Evolutionary conservation across 345 rosid species (phyloP), one percentile per base, ranked within the genome.

Genomic region (Hibiscus trionum): DNA sequence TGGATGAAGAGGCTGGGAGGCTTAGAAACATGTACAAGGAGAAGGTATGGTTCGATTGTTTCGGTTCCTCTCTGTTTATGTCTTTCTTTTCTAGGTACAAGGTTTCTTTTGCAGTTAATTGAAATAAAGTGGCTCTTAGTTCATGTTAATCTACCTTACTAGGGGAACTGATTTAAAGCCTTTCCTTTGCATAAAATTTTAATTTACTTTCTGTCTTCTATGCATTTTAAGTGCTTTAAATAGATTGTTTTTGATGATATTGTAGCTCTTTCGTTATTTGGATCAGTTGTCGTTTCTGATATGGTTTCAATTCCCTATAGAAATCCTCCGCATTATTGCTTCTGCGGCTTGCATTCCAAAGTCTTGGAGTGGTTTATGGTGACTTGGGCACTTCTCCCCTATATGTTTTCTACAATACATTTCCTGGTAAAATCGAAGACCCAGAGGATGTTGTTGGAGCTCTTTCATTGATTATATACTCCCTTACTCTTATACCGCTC

Each of bases 1-100:
- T 95, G 99, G 99, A 95, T 80, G 98, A 93, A 69, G 98, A 95
- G 77, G 99, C 99, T 76, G 93, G 88, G 68, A 86, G 83, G 84
- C 88, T 95, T 62, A 82, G 81, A 69, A 82, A 80, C 77, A 86
- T 86, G 89, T 83, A 86, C 78, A 82, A 77, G 66, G 93, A 88
- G 83, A 93, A 95, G 97, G 98, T 94, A 73, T 5, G 2, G 46
- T 17, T 16, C 52, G 11, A 61, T 72, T 29, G 29, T 57, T 75
- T n/a, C 7, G 61, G 12, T 69, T 58, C 62, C 60, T 63, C 47
- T 55, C 60, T 42, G 11, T 66, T 66, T 66, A 12, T 46, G 70
- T 14, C 56, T 66, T 64, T 46, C 21, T 46, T 65, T 21, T 39
- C 50, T 63, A 17, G 29, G 10, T 39, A 11, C 8, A 19, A 5